Conservation (phyloP, 2,329 filamentous ascomycete species). For the Didymellaceae sp. region DNA sequence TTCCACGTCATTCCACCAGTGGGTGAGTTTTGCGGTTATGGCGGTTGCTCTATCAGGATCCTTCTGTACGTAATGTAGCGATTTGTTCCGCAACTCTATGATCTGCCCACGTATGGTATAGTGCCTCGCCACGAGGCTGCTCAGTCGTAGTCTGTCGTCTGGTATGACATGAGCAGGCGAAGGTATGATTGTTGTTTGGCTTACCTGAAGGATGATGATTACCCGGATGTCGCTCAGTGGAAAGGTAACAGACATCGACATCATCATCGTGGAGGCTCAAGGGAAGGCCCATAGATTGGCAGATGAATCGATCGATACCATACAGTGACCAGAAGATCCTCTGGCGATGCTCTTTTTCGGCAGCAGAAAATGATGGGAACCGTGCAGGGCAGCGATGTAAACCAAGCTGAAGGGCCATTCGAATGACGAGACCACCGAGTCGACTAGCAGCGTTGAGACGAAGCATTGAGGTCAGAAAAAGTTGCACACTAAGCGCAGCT, state of each 20-base stretch:
- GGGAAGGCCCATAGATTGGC: conserved; percentile 63
- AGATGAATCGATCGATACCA: conserved; percentile 61
- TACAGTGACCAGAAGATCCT: conserved; percentile 66
- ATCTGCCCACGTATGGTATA: conserved; percentile 59
- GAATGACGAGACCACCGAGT: conserved; percentile 61
- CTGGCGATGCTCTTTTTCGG: conserved; percentile 58
- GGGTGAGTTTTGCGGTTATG: conserved; percentile 58
- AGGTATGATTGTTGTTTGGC: background rate
- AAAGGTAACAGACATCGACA: conserved; percentile 64
- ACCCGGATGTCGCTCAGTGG: conserved; percentile 54
- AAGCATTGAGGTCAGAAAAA: conserved; percentile 64
- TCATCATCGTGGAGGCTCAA: conserved; percentile 64
- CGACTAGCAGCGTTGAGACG: conserved; percentile 64
- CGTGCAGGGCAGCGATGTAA: conserved; percentile 65
- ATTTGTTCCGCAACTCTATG: conserved; percentile 61
- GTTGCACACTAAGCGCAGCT: conserved; percentile 60
- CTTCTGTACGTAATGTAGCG: conserved; percentile 54
- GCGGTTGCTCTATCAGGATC: conserved; percentile 52
- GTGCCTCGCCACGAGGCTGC: conserved; percentile 54
- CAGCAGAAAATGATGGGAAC: conserved; percentile 57
- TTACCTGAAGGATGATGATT: conserved; percentile 20
- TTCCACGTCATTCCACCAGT: conserved; percentile 63
- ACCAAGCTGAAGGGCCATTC: conserved; percentile 63
- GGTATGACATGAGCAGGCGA: conserved; percentile 1
- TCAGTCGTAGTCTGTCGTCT: conserved; percentile 23